A percentile compares a stretch with the other conserved stretches of the same genome.
Conservation (phyloP, 139 green algal species). For the Penium margaritaceum region DNA sequence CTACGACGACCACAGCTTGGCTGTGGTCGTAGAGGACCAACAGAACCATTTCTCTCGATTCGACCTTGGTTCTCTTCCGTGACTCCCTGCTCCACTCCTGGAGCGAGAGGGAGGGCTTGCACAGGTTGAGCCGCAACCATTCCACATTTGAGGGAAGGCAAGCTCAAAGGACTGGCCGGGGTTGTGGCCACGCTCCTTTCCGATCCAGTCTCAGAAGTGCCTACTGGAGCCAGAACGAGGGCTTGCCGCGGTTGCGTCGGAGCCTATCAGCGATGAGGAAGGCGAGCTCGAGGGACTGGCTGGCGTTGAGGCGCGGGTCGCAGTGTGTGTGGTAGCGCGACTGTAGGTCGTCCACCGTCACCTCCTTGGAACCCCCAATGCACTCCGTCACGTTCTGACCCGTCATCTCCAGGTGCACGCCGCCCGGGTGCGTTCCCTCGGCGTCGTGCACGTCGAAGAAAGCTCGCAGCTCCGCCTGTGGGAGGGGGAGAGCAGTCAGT, state of each 20-base stretch:
- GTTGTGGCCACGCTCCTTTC: too few species aligned
- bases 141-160: too few species aligned
- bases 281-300: conserved; percentile 93
- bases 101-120: too few species aligned
- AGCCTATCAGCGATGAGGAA: conserved; percentile 84
- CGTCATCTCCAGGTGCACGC: conserved; percentile 98
- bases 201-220: too few species aligned
- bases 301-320: conserved; percentile 94
- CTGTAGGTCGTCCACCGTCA: conserved; percentile 71
- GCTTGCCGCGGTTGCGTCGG: conserved; percentile 16
- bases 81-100: too few species aligned
- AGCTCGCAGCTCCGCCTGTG: conserved; percentile 60
- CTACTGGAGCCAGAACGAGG: not conserved
- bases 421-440: conserved; percentile 74
- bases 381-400: conserved; percentile 81
- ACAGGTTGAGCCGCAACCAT: too few species aligned
- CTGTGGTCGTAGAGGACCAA: too few species aligned
- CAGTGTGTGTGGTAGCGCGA: conserved; percentile 98
- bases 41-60: too few species aligned
- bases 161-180: too few species aligned
- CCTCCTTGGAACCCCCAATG: conserved; percentile 70
- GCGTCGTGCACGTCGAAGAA: conserved; percentile 91
- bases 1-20: too few species aligned
- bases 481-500: not conserved
- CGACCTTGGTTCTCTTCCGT: too few species aligned